Percentiles rank a stretch among this genome's conserved stretches.
phyloP scores from a whole-genome alignment of 2,329 filamentous ascomycete genomes.

The Epichloe typhina region DNA sequence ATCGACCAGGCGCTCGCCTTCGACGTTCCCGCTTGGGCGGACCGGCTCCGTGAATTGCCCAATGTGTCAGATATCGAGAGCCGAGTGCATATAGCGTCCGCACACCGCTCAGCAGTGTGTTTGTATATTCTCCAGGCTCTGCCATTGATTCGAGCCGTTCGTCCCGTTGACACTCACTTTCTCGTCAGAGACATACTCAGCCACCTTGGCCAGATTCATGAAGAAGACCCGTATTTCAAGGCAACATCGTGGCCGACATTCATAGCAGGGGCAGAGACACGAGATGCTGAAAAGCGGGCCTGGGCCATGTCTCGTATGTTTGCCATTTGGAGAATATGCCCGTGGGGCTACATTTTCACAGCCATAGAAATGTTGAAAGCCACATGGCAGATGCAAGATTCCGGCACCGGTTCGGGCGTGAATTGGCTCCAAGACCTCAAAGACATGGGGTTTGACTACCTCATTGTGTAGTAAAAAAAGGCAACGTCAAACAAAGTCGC shows the following conservation, averaged over 20 bases:
- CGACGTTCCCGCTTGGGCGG: constrained; percentile 29
- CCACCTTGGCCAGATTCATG: constrained; percentile 35
- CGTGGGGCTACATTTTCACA: constrained; percentile 38
- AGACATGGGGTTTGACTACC: constrained; percentile 29
- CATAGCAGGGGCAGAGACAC: constrained; percentile 42
- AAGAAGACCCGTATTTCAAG: constrained; percentile 40
- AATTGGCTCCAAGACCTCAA: constrained; percentile 32
- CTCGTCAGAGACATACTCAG: constrained; percentile 36
- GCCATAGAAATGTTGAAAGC: constrained; percentile 35
- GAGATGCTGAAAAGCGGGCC: constrained; percentile 29
- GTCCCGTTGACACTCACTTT: constrained; percentile 26
- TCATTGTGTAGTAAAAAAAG: constrained; percentile 27
- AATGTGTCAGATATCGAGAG: constrained; percentile 27
- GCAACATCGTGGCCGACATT: constrained; percentile 48
- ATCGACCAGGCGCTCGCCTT: constrained; percentile 29
- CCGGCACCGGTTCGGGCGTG: constrained; percentile 11
- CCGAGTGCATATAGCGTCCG: constrained; percentile 30
- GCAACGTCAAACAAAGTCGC: neutral
- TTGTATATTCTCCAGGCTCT: constrained; percentile 33
- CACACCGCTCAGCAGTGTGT: constrained; percentile 33
- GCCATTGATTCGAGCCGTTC: constrained; percentile 23
- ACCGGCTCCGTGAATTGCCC: constrained; percentile 21
- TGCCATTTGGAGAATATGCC: constrained; percentile 30
- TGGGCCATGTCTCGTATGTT: constrained; percentile 38
- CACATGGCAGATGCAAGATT: constrained; percentile 32